Conservation (phyloP, 2,329 filamentous ascomycete species). For the Aspergillus felis region DNA sequence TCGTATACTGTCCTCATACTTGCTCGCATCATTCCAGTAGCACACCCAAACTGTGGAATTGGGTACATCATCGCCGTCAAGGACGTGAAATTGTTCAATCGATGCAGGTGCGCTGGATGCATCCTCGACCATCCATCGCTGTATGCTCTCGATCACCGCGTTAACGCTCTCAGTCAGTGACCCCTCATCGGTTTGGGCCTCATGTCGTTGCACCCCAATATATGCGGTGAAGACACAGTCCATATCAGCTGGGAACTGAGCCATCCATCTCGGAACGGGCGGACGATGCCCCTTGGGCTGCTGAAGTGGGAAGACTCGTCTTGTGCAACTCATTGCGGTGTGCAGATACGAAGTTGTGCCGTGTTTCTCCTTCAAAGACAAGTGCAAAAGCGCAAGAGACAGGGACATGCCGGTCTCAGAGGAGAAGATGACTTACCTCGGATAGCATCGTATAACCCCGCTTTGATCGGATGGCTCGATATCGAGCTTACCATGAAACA, state of each 20-base stretch:
- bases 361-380: too few relatives aligned
- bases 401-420: too few relatives aligned
- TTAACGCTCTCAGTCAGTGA: not conserved
- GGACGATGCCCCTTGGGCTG: slow-evolving; percentile 9
- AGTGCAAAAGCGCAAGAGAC: too few relatives aligned
- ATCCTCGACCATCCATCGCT: not conserved
- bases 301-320: not conserved
- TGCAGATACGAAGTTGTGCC: too few relatives aligned
- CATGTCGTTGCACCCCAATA: slow-evolving; percentile 12
- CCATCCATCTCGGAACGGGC: slow-evolving; percentile 9
- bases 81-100: slow-evolving; percentile 9
- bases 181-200: not conserved
- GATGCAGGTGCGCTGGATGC: not conserved
- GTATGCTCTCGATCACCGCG: not conserved
- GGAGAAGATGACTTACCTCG: too few relatives aligned
- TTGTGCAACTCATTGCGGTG: not conserved
- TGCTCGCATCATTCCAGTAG: slow-evolving; percentile 10
- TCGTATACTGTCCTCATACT: slow-evolving; percentile 4
- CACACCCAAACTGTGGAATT: slow-evolving; percentile 8
- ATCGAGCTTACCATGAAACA: too few relatives aligned
- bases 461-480: too few relatives aligned
- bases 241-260: slow-evolving; percentile 1
- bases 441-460: too few relatives aligned
- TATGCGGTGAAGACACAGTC: slow-evolving; percentile 12
- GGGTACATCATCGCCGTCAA: slow-evolving; percentile 11